Evolutionary conservation across 1,139 yeast genomes (phyloP).

Genomic region (Suhomyces bribrorum): DNA sequence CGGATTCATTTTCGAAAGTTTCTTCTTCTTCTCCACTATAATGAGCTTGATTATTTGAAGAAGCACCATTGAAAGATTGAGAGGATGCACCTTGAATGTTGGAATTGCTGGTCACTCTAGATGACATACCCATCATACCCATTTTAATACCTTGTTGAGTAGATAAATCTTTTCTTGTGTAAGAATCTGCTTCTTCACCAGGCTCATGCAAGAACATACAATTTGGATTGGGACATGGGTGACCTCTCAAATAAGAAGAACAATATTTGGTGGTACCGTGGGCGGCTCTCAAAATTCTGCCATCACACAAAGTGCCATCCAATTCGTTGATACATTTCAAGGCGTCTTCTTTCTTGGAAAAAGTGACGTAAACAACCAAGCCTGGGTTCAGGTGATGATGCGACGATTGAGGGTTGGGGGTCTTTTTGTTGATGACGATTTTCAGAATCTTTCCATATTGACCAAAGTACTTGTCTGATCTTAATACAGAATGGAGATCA

Average conservation of each 20-base stretch:
- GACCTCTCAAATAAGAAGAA: slow-evolving; percentile 90
- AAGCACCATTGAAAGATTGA: slow-evolving; percentile 7
- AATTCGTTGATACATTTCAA: slow-evolving; percentile 88
- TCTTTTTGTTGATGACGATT: slow-evolving; percentile 85
- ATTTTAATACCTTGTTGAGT: slow-evolving; percentile 74
- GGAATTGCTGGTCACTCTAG: slow-evolving; percentile 17
- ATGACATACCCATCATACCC: slow-evolving; percentile 45
- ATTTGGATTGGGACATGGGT: slow-evolving; percentile 96
- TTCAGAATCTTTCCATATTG: slow-evolving; percentile 96
- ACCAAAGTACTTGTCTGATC: slow-evolving; percentile 94
- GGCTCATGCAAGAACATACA: slow-evolving; percentile 99
- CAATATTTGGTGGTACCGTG: slow-evolving; percentile 99
- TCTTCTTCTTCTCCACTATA: slow-evolving; percentile 26
- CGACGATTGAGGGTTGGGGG: slow-evolving; percentile 44
- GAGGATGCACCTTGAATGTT: slow-evolving; percentile 14
- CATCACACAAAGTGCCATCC: slow-evolving; percentile 93
- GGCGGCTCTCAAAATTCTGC: slow-evolving; percentile 84
- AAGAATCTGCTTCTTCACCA: slow-evolving; percentile 98
- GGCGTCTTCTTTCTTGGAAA: slow-evolving; percentile 91
- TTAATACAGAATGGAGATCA: slow-evolving; percentile 79
- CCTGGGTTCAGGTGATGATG: slow-evolving; percentile 64
- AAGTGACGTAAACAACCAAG: slow-evolving; percentile 94
- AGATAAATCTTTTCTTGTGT: slow-evolving; percentile 87
- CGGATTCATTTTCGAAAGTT: slow-evolving; percentile 15
- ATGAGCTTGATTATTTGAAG: slow-evolving; percentile 6